phyloP scores from a whole-genome alignment of 2,329 filamentous ascomycete species.

The Zasmidium citrigriseum region DNA sequence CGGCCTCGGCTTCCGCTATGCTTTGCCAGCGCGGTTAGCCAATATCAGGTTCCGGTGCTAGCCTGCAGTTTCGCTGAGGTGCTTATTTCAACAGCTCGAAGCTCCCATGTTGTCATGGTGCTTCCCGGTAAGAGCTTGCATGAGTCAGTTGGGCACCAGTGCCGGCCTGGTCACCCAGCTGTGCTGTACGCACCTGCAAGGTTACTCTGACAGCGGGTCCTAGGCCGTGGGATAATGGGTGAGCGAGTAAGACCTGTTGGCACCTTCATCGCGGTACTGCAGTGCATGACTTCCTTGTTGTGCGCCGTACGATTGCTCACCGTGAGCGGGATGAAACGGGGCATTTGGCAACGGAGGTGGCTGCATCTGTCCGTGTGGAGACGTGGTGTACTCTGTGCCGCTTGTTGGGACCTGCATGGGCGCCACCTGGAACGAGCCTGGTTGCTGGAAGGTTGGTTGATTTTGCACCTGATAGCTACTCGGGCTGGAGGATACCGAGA shows the following conservation, averaged over 20 bases:
- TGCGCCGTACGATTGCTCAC: constrained; percentile 24
- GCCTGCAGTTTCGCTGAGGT: background rate
- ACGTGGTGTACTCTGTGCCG: constrained; percentile 19
- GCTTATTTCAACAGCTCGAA: constrained; percentile 9
- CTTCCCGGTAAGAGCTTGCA: constrained; percentile 2
- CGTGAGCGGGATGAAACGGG: constrained; percentile 21
- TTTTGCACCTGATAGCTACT: constrained; percentile 22
- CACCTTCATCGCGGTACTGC: constrained; percentile 28
- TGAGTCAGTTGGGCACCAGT: constrained; percentile 13
- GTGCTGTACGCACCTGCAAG: constrained; percentile 4
- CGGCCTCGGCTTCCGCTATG: background rate
- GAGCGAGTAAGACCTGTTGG: constrained; percentile 25
- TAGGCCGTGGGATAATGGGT: constrained; percentile 28
- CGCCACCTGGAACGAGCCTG: constrained; percentile 21
- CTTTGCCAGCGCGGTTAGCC: background rate
- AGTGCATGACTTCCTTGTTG: constrained; percentile 19
- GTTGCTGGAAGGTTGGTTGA: constrained; percentile 16
- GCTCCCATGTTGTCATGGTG: constrained; percentile 9
- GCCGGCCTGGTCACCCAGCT: background rate
- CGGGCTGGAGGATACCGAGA: constrained; percentile 27
- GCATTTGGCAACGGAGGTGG: constrained; percentile 26
- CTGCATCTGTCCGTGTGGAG: constrained; percentile 30
- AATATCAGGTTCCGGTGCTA: constrained; percentile 1
- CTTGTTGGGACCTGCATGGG: constrained; percentile 26
- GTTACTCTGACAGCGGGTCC: background rate